phyloP scores from a whole-genome alignment of 495 filamentous ascomycete genomes.

The Filosporella fistucella region DNA sequence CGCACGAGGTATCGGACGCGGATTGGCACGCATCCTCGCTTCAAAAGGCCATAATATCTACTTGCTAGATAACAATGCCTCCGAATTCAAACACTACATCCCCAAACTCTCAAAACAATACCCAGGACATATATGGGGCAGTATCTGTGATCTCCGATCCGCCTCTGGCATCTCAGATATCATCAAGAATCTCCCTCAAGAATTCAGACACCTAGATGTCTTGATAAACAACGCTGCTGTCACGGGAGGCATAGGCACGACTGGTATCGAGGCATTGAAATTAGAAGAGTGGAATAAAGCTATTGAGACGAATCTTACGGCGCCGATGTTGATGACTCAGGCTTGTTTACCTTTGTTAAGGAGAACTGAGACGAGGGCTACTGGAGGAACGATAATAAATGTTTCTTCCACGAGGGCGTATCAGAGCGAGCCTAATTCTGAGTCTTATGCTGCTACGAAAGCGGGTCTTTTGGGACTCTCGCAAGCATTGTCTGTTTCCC shows the following conservation, averaged over 20 bases:
- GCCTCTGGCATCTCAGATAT: no score
- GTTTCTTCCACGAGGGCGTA: neutral
- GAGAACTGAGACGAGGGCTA: neutral
- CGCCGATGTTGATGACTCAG: neutral
- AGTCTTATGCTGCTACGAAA: neutral
- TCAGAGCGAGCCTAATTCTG: neutral
- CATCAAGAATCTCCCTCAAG: no score
- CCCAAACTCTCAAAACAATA: no score
- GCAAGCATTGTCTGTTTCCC: neutral
- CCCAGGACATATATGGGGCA: no score
- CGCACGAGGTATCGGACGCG: neutral
- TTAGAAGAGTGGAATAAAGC: neutral
- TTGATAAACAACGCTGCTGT: neutral
- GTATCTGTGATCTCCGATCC: no score
- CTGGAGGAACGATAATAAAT: neutral
- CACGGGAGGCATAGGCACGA: no score
- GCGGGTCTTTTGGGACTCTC: neutral
- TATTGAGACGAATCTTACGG: neutral
- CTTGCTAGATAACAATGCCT: neutral
- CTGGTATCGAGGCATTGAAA: no score
- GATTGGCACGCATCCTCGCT: neutral
- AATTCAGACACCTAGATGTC: no score
- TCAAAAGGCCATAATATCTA: neutral
- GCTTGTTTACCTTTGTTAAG: neutral
- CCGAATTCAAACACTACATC: neutral